Evolutionary conservation across 495 filamentous ascomycete species (phyloP).

Genomic region (Extremus antarcticus): DNA sequence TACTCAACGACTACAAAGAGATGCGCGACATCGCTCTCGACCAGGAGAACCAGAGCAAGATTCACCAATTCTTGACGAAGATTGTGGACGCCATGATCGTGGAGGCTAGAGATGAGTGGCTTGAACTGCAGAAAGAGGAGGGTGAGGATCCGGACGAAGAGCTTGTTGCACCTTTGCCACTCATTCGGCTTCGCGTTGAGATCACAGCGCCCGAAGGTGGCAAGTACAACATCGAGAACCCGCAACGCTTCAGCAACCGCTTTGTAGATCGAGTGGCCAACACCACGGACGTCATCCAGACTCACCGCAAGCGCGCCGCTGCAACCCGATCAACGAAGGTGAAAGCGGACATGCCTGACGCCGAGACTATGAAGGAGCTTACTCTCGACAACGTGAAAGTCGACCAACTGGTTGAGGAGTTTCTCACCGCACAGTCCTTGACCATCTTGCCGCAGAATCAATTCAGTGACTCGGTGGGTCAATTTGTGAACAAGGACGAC

Average conservation of each 20-base stretch:
- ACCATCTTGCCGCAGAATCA: constrained; percentile 83
- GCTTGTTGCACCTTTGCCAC: constrained; percentile 56
- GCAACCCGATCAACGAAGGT: constrained; percentile 31
- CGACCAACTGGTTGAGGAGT: constrained; percentile 75
- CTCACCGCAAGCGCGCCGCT: constrained; percentile 73
- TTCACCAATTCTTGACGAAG: constrained; percentile 63
- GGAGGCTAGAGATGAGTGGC: constrained; percentile 73
- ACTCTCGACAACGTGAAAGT: constrained; percentile 69
- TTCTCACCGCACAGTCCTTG: constrained; percentile 69
- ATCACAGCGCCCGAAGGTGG: constrained; percentile 79
- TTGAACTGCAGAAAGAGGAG: constrained; percentile 51
- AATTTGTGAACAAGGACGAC: constrained; percentile 93
- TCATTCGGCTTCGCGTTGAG: constrained; percentile 85
- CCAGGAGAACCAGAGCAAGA: constrained; percentile 66
- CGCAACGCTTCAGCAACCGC: constrained; percentile 90
- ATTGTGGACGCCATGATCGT: constrained; percentile 79
- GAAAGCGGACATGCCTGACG: constrained; percentile 43
- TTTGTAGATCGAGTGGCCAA: constrained; percentile 89
- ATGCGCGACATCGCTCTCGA: constrained; percentile 56
- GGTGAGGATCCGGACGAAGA: constrained; percentile 44
- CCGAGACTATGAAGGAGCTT: constrained; percentile 47
- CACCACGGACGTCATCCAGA: constrained; percentile 84
- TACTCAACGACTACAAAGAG: constrained; percentile 60
- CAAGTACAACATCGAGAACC: constrained; percentile 85
- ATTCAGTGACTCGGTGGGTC: constrained; percentile 84